Conservation (phyloP, 768 basidiomycete genomes). For the Tylopilus intermedius region DNA sequence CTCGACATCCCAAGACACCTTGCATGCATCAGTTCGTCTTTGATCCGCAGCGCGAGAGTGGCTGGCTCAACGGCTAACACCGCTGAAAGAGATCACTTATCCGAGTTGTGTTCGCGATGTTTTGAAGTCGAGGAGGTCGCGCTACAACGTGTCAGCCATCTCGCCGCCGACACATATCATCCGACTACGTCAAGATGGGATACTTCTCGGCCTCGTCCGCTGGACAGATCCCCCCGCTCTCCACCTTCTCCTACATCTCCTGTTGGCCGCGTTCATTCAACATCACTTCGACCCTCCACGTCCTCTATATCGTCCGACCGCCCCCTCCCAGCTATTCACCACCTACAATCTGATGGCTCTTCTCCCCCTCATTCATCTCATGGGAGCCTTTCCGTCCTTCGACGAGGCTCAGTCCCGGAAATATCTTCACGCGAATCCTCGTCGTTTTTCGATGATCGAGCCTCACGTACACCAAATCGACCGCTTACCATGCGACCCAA, state of each 20-base stretch:
- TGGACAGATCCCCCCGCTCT: constrained; percentile 4
- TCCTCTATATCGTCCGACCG: constrained; percentile 38
- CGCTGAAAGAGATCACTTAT: constrained; percentile 36
- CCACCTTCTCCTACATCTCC: constrained; percentile 24
- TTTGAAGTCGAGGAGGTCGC: constrained; percentile 69
- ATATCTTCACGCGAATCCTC: constrained; percentile 8
- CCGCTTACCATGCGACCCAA: constrained; percentile 37
- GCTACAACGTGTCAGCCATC: constrained; percentile 58
- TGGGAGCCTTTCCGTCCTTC: constrained; percentile 14
- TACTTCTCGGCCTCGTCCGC: neutral
- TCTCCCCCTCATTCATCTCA: constrained; percentile 2
- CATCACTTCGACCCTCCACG: constrained; percentile 43
- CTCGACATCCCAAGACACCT: constrained; percentile 77
- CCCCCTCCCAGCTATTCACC: neutral
- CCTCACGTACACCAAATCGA: constrained; percentile 16
- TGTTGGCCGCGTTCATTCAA: constrained; percentile 14
- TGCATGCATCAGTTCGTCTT: constrained; percentile 67
- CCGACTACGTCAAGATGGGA: constrained; percentile 17
- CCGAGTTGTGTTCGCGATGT: constrained; percentile 57
- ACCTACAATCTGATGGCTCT: constrained; percentile 1
- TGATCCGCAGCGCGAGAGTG: constrained; percentile 58
- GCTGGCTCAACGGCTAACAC: constrained; percentile 35
- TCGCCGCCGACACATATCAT: constrained; percentile 32
- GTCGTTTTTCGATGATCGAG: constrained; percentile 16
- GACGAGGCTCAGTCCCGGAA: constrained; percentile 28